Evolutionary conservation across 2,329 filamentous ascomycete species (phyloP).

Genomic region (Penicillium concentricum): DNA sequence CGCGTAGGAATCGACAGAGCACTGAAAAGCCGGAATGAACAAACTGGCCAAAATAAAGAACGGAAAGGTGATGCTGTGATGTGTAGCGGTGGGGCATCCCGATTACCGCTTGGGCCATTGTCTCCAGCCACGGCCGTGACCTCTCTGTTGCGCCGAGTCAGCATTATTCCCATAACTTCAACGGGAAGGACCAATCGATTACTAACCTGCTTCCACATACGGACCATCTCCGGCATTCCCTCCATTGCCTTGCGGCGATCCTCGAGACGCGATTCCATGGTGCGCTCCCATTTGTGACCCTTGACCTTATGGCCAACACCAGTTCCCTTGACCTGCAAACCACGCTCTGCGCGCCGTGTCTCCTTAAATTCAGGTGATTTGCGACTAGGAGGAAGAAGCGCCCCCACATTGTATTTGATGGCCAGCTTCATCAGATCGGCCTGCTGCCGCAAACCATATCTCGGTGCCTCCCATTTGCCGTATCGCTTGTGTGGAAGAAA

Average conservation of each 20-base stretch:
- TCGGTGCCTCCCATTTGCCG: slow-evolving; percentile 78
- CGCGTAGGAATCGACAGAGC: slow-evolving; percentile 3
- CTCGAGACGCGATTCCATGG: slow-evolving; percentile 78
- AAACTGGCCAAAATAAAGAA: slow-evolving; percentile 16
- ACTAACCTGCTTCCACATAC: slow-evolving; percentile 87
- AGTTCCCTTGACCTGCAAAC: slow-evolving; percentile 84
- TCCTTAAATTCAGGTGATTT: slow-evolving; percentile 71
- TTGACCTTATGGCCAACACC: slow-evolving; percentile 91
- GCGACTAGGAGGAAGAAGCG: slow-evolving; percentile 71
- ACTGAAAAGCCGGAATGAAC: slow-evolving; percentile 7
- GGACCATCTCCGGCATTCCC: slow-evolving; percentile 88
- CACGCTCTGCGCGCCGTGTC: slow-evolving; percentile 71
- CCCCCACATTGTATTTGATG: slow-evolving; percentile 72
- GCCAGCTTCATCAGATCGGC: slow-evolving; percentile 89
- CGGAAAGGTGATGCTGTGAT: slow-evolving; percentile 11
- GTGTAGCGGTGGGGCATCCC: neutral
- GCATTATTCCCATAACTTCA: slow-evolving; percentile 15
- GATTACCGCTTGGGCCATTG: slow-evolving; percentile 62
- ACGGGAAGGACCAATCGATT: slow-evolving; percentile 1
- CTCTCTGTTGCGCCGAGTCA: slow-evolving; percentile 53
- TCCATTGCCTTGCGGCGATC: slow-evolving; percentile 88
- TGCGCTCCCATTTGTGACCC: slow-evolving; percentile 90
- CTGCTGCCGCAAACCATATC: slow-evolving; percentile 81
- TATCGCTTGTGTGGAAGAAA: slow-evolving; percentile 80
- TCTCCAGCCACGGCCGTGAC: slow-evolving; percentile 72